These are phyloP conservation scores for Citrullus colocynthis DNA, from an alignment of 306 rosid species.

Conservation along the genomic window DNA sequence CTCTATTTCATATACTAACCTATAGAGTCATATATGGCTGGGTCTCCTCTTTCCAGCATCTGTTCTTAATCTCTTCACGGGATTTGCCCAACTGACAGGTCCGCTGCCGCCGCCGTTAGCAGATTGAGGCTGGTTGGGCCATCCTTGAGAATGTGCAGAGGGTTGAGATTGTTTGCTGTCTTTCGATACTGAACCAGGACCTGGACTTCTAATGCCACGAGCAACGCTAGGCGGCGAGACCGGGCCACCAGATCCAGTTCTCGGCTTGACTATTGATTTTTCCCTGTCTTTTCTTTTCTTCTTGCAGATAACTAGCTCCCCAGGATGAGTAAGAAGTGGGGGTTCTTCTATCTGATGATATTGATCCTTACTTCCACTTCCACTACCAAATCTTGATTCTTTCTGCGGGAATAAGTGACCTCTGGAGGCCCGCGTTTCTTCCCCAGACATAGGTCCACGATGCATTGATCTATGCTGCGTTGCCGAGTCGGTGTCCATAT, in stretches of 20 bases:
- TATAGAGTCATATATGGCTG: constrained; percentile 46
- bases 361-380: constrained; percentile 47
- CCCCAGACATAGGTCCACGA: constrained; percentile 32
- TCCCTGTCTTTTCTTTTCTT: constrained; percentile 89
- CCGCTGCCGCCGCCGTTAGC: constrained; percentile 47
- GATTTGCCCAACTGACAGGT: constrained; percentile 77
- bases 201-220: constrained; percentile 50
- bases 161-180: constrained; percentile 49
- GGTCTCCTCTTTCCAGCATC: constrained; percentile 95
- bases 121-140: constrained; percentile 43
- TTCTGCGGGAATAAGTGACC: constrained; percentile 36
- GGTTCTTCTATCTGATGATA: constrained; percentile 55
- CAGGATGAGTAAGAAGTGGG: constrained; percentile 64
- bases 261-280: constrained; percentile 39
- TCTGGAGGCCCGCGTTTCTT: constrained; percentile 48
- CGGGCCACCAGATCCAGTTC: constrained; percentile 54
- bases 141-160: constrained; percentile 38
- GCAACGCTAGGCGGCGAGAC: constrained; percentile 57
- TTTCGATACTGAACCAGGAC: constrained; percentile 38
- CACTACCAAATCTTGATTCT: constrained; percentile 55
- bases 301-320: constrained; percentile 89
- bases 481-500: constrained; percentile 38
- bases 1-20: constrained; percentile 11
- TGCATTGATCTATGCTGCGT: constrained; percentile 38
- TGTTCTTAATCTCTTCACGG: constrained; percentile 74